Conservation (phyloP, 1,284 basidiomycete species). For the Phlebopus sp. region DNA sequence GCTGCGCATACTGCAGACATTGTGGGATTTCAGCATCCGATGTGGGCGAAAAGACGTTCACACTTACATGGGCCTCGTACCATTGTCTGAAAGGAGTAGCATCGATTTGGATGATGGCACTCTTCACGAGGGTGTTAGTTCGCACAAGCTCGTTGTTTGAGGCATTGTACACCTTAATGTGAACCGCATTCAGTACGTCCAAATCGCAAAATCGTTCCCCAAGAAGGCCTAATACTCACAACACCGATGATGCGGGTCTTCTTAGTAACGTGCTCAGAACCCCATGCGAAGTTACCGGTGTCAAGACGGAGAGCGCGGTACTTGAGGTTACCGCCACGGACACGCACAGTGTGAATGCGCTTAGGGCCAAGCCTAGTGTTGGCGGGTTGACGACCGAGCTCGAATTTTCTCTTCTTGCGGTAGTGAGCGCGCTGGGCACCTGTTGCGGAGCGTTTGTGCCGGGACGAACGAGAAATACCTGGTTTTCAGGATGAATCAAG, state of each 20-base stretch:
- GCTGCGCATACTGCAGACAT: constrained; percentile 76
- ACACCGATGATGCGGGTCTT: constrained; percentile 95
- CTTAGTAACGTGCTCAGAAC: constrained; percentile 84
- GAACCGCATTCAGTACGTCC: constrained; percentile 6
- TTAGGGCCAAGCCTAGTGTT: constrained; percentile 93
- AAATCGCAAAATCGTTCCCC: constrained; percentile 1
- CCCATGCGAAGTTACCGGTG: constrained; percentile 96
- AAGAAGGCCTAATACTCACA: constrained; percentile 52
- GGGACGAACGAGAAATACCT: constrained; percentile 94
- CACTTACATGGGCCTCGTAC: constrained; percentile 92
- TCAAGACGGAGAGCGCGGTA: constrained; percentile 93
- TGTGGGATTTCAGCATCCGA: constrained; percentile 9
- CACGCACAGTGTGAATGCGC: constrained; percentile 90
- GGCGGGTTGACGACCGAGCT: constrained; percentile 94
- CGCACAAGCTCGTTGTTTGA: constrained; percentile 99
- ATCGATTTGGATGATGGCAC: constrained; percentile 92
- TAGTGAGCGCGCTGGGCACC: constrained; percentile 94
- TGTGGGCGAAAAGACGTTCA: not conserved
- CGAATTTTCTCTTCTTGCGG: constrained; percentile 99
- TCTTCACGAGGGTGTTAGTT: constrained; percentile 96
- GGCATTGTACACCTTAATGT: constrained; percentile 89
- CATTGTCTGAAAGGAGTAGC: constrained; percentile 97
- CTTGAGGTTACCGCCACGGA: constrained; percentile 91
- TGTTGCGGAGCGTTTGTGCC: constrained; percentile 92
- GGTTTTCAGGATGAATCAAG: constrained; percentile 7